Conservation (phyloP, 306 rosid species). For the Fragaria nilgerrensis region DNA sequence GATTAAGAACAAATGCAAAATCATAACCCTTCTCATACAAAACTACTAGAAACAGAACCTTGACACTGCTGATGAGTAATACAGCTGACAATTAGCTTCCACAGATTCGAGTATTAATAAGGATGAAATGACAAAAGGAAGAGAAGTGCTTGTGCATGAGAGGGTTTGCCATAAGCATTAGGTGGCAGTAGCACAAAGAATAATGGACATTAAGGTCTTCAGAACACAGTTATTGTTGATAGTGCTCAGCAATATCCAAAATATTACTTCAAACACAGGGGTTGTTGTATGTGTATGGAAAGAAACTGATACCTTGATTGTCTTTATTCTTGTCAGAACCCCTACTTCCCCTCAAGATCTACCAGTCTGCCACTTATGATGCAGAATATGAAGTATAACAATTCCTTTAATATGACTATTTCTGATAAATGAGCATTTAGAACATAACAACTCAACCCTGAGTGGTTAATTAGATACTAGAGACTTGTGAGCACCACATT, state of each 20-base stretch:
- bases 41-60: not conserved
- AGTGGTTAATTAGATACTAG: not conserved
- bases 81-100: not conserved
- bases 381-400: not conserved
- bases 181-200: not conserved
- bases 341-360: not conserved
- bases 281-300: not conserved
- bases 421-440: not conserved
- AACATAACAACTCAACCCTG: not conserved
- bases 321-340: not conserved
- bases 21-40: not conserved
- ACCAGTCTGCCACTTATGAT: not conserved
- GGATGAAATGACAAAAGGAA: not conserved
- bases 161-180: not conserved
- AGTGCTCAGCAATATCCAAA: not conserved
- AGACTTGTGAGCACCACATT: no score
- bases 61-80: not conserved
- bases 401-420: not conserved
- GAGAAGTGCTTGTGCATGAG: not conserved
- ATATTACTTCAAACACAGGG: not conserved
- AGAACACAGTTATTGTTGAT: not conserved
- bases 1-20: conserved; percentile 1
- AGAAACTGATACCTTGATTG: not conserved
- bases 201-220: not conserved
- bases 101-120: not conserved